Base-by-base conservation (phyloP, 495 filamentous ascomycete genomes). In the Xylaria longipes region DNA sequence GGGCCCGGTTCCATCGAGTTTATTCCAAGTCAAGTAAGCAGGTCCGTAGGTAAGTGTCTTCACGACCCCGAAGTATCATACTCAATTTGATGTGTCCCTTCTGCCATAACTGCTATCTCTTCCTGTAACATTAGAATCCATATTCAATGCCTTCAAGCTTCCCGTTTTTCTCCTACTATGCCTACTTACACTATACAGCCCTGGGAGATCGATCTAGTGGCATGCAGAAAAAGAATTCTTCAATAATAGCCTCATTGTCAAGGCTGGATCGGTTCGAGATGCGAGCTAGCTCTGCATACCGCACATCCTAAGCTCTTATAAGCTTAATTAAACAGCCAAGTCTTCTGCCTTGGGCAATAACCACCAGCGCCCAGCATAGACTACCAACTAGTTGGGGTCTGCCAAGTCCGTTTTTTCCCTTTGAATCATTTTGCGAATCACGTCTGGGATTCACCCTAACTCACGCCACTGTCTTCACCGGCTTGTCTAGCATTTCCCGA, bases 211-310 rank as follows among this genome's bases (percentile, higher is more conserved):
- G 29, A 33, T 45, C 15, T 31, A 33, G 31, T 22, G 27, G 17
- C 27, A 15, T 15, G 11, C n/a, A 46, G 22, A 64, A 48, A 46
- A 46, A n/a, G 35, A 46, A 33, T 52, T n/a, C 63, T 57, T 68
- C 37, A 1, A 45, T n/a, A 68, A 56, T 25, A 29, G 65, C 12
- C 12, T 37, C 15, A 43, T n/a, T 3, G 31, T 6, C 7, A 37
- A 39, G 52, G 29, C 33, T 33, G 15, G 65, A 12, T 57, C 25
- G 12, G 22, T 56, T 58, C 65, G 58, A 33, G 14, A 43, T n/a
- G 48, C 37, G 22, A 37, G n/a, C n/a, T 58, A 27, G 27, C 35
- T 45, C 65, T 54, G 22, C 29, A 58, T n/a, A 57, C 20, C 25
- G 58, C 48, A 33, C 37, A 22, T 56, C 9, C 43, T 15, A 68